Percentiles rank a stretch among this genome's conserved stretches.
Evolutionary conservation across 1,284 basidiomycete genomes (phyloP).

Genomic region (Rhodotorula sp.): DNA sequence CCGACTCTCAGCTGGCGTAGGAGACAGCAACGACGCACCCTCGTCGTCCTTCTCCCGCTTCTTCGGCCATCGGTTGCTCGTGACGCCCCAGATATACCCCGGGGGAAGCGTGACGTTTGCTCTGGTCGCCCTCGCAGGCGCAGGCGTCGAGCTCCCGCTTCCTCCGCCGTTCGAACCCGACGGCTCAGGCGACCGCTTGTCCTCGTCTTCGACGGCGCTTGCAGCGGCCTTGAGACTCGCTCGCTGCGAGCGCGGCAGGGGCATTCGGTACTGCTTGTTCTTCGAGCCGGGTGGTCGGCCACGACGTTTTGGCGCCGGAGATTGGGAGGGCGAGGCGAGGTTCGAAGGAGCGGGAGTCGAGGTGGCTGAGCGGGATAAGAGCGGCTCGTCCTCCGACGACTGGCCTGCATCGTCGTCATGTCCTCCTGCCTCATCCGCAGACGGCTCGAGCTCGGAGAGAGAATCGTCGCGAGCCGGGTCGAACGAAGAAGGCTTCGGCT

Average conservation of each 20-base stretch:
- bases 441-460: constrained; percentile 10
- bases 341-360: constrained; percentile 1
- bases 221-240: not conserved
- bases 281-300: constrained; percentile 10
- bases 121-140: constrained; percentile 21
- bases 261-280: not conserved
- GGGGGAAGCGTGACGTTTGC: constrained; percentile 33
- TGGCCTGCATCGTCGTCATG: not conserved
- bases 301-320: constrained; percentile 3
- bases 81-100: constrained; percentile 33
- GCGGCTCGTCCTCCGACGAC: not conserved
- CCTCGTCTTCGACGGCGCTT: too few species aligned
- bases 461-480: not conserved
- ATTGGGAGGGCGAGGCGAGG: not conserved
- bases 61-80: constrained; percentile 18
- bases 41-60: not conserved
- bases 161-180: not conserved
- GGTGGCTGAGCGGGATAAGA: not conserved
- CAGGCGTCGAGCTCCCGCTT: not conserved
- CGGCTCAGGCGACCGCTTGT: not conserved
- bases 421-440: not conserved
- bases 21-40: not conserved
- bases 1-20: constrained; percentile 4
- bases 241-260: not conserved
- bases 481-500: not conserved